Conservation (phyloP, 2,329 filamentous ascomycete genomes). For the Cadophora gregata region DNA sequence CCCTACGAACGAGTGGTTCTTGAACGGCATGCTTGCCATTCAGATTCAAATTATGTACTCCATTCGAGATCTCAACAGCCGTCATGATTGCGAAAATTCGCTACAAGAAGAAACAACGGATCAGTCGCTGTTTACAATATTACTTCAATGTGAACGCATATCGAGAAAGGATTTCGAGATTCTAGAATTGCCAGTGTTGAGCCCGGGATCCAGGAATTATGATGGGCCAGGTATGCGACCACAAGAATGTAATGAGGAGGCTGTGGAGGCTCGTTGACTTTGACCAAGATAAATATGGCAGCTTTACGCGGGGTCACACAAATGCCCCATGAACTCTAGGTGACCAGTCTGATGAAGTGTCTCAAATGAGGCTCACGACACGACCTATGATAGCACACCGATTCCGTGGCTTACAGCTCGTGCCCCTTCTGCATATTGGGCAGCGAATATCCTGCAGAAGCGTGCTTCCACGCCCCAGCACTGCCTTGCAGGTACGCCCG, state of each 20-base stretch:
- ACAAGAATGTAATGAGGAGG: background rate
- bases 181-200: background rate
- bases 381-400: slow-evolving; percentile 2
- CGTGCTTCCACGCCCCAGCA: background rate
- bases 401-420: slow-evolving; percentile 7
- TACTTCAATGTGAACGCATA: background rate
- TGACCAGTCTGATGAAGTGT: slow-evolving; percentile 3
- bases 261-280: background rate
- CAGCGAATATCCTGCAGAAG: background rate
- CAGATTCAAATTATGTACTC: background rate
- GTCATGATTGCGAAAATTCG: background rate
- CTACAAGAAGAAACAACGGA: background rate
- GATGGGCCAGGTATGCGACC: slow-evolving; percentile 3
- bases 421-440: slow-evolving; percentile 2
- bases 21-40: slow-evolving; percentile 4
- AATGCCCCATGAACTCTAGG: background rate
- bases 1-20: slow-evolving; percentile 7
- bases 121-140: background rate
- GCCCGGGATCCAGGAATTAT: slow-evolving; percentile 1
- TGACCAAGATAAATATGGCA: background rate
- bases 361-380: slow-evolving; percentile 8
- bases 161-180: background rate
- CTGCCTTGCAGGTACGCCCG: slow-evolving; percentile 10
- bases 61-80: slow-evolving; percentile 3
- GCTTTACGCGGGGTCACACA: background rate